These are phyloP conservation scores for Candida sonorensis DNA, from an alignment of 805 yeast genomes.

Conservation along the genomic window DNA sequence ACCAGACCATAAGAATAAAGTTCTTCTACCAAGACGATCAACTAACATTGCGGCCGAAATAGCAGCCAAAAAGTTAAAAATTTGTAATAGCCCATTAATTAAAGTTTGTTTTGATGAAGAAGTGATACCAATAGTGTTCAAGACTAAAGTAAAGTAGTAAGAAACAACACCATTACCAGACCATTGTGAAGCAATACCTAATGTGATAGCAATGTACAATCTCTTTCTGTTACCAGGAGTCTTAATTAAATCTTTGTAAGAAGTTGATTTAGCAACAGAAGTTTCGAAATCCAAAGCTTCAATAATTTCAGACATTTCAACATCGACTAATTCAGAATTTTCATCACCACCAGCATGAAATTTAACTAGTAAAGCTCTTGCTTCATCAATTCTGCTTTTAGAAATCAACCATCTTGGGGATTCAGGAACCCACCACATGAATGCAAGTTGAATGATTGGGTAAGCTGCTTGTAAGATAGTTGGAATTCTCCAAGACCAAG, in stretches of 20 bases:
- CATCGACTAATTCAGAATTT: constrained; percentile 26
- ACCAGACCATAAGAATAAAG: constrained; percentile 27
- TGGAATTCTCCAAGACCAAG: constrained; percentile 51
- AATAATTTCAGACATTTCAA: constrained; percentile 30
- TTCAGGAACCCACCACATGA: constrained; percentile 35
- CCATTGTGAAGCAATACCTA: constrained; percentile 30
- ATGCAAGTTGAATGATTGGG: constrained; percentile 34
- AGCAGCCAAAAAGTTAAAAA: constrained; percentile 34
- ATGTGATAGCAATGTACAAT: constrained; percentile 21
- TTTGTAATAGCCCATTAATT: constrained; percentile 43
- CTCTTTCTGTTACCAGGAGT: constrained; percentile 31
- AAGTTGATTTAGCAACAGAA: constrained; percentile 18
- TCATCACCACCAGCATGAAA: constrained; percentile 24
- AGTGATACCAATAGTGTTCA: constrained; percentile 46
- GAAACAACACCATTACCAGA: constrained; percentile 42
- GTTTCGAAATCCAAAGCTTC: constrained; percentile 30
- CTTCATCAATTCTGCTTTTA: constrained; percentile 30
- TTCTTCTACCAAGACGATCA: constrained; percentile 29
- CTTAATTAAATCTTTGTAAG: constrained; percentile 30
- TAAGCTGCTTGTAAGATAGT: constrained; percentile 42
- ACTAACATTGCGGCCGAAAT: constrained; percentile 22
- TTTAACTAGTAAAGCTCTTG: constrained; percentile 12
- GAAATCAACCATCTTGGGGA: constrained; percentile 36
- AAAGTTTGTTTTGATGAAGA: constrained; percentile 35
- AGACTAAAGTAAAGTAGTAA: constrained; percentile 38